Evolutionary conservation across 1,139 yeast genomes (phyloP), one percentile per base, ranked within the genome.

Genomic region (Yamadazyma pseudoaaseri): DNA sequence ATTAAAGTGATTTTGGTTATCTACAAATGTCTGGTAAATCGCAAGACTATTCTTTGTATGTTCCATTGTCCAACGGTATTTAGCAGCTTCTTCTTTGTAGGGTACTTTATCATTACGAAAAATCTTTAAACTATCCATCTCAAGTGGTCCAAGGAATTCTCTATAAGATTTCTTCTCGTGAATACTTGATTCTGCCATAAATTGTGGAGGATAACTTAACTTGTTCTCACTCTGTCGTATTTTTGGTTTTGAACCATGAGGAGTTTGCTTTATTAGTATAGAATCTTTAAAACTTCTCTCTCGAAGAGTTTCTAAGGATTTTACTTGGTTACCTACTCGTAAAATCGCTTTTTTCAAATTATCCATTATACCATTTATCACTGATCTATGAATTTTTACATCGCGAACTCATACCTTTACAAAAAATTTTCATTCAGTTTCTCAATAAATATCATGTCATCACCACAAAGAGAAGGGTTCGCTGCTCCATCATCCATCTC

Each of bases 381-480:
- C 20, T 18, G 20, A 9, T 18, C 9, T n/a, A n/a, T n/a, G n/a
- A n/a, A n/a, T n/a, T n/a, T n/a, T n/a, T n/a, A 27, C 27, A 28
- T 33, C 39, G 39, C 39, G 30, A 32, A 13, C 6, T 13, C 27
- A n/a, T 11, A 12, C 3, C 14, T 22, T 20, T 17, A n/a, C 30
- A 26, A 41, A 41, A 40, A 36, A 20, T 38, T 42, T 36, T 39
- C 33, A 20, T 12, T 17, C 26, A 25, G 12, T 9, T 26, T 22
- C 13, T 12, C 21, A 8, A 9, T 12, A 6, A 5, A 13, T 9
- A 38, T 4, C 56, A 81, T 78, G 84, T 63, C 75, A 37, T 66
- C 70, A 30, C 79, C 79, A 57, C 78, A 73, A 57, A 87, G 95
- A 76, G 97, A 90, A 76, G 95, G 96, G 45, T 90, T 90, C 63